Conservation (phyloP, 1,284 basidiomycete species). For the Boletellus deceptivus region DNA sequence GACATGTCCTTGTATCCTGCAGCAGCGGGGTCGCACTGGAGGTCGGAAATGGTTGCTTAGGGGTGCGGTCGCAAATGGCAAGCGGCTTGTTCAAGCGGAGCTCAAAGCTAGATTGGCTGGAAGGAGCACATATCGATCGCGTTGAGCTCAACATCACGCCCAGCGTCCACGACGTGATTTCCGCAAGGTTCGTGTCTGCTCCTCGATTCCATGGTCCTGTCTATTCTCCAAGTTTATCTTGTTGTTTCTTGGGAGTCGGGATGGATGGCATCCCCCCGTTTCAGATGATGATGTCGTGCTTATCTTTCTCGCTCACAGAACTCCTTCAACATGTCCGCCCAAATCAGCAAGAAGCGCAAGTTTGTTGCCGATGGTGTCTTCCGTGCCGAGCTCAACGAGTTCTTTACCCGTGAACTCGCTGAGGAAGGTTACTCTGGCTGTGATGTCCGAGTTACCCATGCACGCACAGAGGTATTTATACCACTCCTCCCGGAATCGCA, state of each 20-base stretch:
- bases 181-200: slow-evolving; percentile 26
- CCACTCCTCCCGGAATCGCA: slow-evolving; percentile 2
- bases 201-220: not conserved
- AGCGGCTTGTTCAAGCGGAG: slow-evolving; percentile 20
- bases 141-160: slow-evolving; percentile 19
- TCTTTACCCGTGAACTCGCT: slow-evolving; percentile 98
- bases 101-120: slow-evolving; percentile 17
- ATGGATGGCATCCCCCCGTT: slow-evolving; percentile 20
- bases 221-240: not conserved
- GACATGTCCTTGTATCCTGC: too few species aligned
- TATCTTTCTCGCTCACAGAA: slow-evolving; percentile 19
- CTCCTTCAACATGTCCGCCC: slow-evolving; percentile 61
- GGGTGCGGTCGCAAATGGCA: slow-evolving; percentile 9
- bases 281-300: slow-evolving; percentile 23
- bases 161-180: slow-evolving; percentile 17
- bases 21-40: too few species aligned
- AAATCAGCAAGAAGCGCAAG: slow-evolving; percentile 97
- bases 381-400: slow-evolving; percentile 97
- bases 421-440: slow-evolving; percentile 99
- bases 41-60: slow-evolving; percentile 8
- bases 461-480: slow-evolving; percentile 83
- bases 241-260: slow-evolving; percentile 2
- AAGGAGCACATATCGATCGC: slow-evolving; percentile 9
- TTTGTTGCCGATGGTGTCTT: slow-evolving; percentile 99
- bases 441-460: slow-evolving; percentile 99